Evolutionary conservation across 2,329 filamentous ascomycete genomes (phyloP), one percentile per base, ranked within the genome.

Genomic region (Claviceps capensis): DNA sequence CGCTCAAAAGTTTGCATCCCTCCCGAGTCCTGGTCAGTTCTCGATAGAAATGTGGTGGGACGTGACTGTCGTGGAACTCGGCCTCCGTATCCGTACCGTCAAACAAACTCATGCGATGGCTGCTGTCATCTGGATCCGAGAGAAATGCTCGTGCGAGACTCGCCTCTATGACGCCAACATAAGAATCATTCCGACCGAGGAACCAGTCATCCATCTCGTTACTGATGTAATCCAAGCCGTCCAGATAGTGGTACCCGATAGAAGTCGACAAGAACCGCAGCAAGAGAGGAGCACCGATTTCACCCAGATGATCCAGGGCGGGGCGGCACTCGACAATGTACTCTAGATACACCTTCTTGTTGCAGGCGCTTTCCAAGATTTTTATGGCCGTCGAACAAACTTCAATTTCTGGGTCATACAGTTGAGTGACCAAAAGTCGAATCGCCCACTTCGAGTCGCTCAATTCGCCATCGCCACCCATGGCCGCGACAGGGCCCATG

Each of bases 141-240:
- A 82, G 75, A 58, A 95, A 90, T 0, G 90, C 85, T 54, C 88
- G 83, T 36, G 90, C 88, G 49, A 98, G 76, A 51, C 90, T 95
- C n/a, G 94, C 93, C 67, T 98, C 93, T 42, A 98, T 91, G 42
- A 97, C 79, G 40, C 82, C 79, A 49, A 98, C 93, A 59, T 98
- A 98, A n/a, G 83, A 85, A 65, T 98, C 91, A 63, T 98, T 98
- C 45, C 93, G 83, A 14, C 93, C 93, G 34, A 98, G 75, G 63
- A 97, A 98, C 93, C 93, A 98, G 69, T 98, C 94, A 60, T 98
- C 93, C 93, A 98, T 98, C 66, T 98, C 94, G 64, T 95, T 93
- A 55, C 90, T 96, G 67, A 98, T 98, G 65, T 98, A 98, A 70
- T 98, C 94, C 44, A 98, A 74, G 0, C 90, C 93, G 63, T 97